Percentiles rank a stretch among this genome's conserved stretches.
These are phyloP conservation scores for Physcomitrellopsis africana DNA, from an alignment of 225 moss, liverwort and hornwort genomes.

Conservation along the genomic window DNA sequence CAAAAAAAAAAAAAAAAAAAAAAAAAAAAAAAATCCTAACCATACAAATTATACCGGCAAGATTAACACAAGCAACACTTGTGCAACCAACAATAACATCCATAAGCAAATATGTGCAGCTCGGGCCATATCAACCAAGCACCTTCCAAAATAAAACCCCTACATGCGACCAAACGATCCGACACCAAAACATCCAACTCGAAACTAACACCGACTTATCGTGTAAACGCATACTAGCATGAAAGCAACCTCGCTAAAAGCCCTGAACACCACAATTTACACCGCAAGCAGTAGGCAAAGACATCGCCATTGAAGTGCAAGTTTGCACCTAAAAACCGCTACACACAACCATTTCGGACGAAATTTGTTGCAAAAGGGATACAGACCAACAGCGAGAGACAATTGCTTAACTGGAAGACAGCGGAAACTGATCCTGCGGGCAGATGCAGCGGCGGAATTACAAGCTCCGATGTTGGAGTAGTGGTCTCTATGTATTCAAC, in stretches of 20 bases:
- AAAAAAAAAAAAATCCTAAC: constrained; percentile 6
- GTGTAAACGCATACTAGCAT: not conserved
- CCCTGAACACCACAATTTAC: not conserved
- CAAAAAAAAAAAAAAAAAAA: not conserved
- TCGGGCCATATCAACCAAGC: constrained; percentile 7
- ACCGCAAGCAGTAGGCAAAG: not conserved
- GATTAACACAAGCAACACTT: not conserved
- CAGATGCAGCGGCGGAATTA: not conserved
- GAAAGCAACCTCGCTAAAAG: not conserved
- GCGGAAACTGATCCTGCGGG: not conserved
- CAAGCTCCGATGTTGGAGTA: constrained; percentile 7
- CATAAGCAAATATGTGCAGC: not conserved
- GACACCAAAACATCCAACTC: not conserved
- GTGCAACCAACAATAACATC: not conserved
- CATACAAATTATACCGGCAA: not conserved
- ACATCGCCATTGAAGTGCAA: not conserved
- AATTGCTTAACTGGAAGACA: not conserved
- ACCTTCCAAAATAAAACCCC: constrained; percentile 16
- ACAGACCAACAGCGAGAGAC: not conserved
- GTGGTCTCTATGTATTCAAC: not conserved
- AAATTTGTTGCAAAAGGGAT: constrained; percentile 4
- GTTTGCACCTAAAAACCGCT: not conserved
- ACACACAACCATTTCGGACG: not conserved
- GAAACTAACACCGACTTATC: not conserved
- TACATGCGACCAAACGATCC: not conserved